Evolutionary conservation across 2,329 filamentous ascomycete species (phyloP).

Genomic region (Paracorniculantispora psalliotae): DNA sequence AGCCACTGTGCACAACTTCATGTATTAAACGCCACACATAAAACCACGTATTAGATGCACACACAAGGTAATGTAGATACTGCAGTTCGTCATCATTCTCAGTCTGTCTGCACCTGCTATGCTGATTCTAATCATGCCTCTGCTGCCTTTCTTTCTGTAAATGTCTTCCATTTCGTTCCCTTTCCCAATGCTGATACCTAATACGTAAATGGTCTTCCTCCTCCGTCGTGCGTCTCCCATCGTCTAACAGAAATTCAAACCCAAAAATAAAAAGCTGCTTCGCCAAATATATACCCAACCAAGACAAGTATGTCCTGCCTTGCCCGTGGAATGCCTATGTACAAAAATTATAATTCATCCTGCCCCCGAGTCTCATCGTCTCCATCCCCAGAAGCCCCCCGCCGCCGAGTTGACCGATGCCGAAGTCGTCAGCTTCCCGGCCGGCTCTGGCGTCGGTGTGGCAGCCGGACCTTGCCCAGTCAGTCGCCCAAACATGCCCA

Average conservation of each 20-base stretch:
- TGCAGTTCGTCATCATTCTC: background rate
- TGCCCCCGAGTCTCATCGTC: slow-evolving; percentile 16
- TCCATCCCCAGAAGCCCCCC: slow-evolving; percentile 27
- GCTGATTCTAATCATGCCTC: background rate
- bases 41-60: background rate
- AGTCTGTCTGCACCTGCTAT: background rate
- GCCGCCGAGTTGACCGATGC: slow-evolving; percentile 19
- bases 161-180: slow-evolving; percentile 4
- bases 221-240: background rate
- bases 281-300: slow-evolving; percentile 4
- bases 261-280: background rate
- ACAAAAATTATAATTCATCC: slow-evolving; percentile 9
- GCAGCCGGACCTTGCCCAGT: slow-evolving; percentile 26
- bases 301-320: background rate
- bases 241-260: background rate
- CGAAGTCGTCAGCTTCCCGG: slow-evolving; percentile 18
- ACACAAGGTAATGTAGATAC: background rate
- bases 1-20: too few species aligned
- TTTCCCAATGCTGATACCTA: slow-evolving; percentile 8
- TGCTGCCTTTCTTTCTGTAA: background rate
- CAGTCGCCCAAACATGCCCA: slow-evolving; percentile 48
- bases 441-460: slow-evolving; percentile 9
- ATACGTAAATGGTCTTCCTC: slow-evolving; percentile 3
- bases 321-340: slow-evolving; percentile 11
- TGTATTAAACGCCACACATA: too few species aligned